Percentiles rank a stretch among this genome's conserved stretches.
Conservation (phyloP, 164 flowering plant species). For the Houttuynia cordata region DNA sequence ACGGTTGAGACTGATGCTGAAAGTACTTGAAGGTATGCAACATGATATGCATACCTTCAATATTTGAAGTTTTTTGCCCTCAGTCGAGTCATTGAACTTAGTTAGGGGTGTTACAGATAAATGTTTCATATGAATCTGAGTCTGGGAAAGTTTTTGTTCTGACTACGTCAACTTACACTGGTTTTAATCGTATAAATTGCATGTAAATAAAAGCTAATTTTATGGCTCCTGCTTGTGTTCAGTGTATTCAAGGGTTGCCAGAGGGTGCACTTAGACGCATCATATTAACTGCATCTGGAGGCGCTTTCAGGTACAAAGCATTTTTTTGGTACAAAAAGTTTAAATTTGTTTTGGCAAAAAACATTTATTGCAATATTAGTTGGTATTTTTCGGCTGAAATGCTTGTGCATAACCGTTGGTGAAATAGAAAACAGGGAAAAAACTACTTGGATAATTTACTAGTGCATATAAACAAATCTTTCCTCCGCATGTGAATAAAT, state of each 20-base stretch:
- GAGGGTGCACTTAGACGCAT: conserved; percentile 89
- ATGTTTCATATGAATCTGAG: too few relatives aligned
- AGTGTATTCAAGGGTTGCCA: conserved; percentile 97
- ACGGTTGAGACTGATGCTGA: too few relatives aligned
- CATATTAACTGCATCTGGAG: conserved; percentile 93
- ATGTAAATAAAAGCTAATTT: background rate
- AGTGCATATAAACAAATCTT: too few relatives aligned
- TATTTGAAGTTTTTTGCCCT: background rate
- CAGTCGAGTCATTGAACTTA: too few relatives aligned
- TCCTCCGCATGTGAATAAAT: too few relatives aligned
- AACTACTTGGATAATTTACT: too few relatives aligned
- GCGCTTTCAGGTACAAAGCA: conserved; percentile 91
- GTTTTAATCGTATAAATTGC: background rate
- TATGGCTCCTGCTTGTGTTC: conserved; percentile 13
- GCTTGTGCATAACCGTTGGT: too few relatives aligned
- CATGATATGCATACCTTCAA: background rate
- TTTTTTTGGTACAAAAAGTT: too few relatives aligned
- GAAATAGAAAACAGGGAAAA: too few relatives aligned
- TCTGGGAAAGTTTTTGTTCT: background rate
- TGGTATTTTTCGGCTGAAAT: conserved; percentile 35
- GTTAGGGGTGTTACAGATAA: too few relatives aligned
- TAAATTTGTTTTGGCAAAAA: too few relatives aligned
- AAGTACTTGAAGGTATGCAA: too few relatives aligned
- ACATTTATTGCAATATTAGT: conserved; percentile 38
- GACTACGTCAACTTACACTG: background rate